phyloP scores from a whole-genome alignment of 108 stramenopile species.

The Cyclostephanos invisitatus region DNA sequence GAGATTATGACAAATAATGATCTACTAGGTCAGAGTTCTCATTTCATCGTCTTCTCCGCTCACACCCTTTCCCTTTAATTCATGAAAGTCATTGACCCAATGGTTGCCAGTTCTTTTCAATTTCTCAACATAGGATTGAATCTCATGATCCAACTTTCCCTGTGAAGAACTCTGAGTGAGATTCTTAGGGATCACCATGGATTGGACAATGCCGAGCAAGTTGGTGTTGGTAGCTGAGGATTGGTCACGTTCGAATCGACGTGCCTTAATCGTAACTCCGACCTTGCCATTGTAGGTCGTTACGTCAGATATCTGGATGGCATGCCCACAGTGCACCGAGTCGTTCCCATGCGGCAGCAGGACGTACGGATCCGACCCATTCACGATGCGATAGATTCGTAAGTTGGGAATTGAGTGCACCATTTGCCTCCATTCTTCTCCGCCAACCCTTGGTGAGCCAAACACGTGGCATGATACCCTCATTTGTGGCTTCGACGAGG shows the following conservation, averaged over 20 bases:
- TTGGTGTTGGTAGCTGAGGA: slow-evolving; percentile 26
- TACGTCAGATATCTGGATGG: slow-evolving; percentile 36
- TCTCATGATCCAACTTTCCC: slow-evolving; percentile 46
- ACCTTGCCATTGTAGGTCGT: not conserved
- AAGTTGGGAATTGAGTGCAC: slow-evolving; percentile 76
- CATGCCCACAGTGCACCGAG: slow-evolving; percentile 51
- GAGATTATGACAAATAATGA: not conserved
- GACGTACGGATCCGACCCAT: slow-evolving; percentile 59
- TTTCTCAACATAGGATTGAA: slow-evolving; percentile 57
- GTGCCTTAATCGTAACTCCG: slow-evolving; percentile 42
- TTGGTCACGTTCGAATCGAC: slow-evolving; percentile 62
- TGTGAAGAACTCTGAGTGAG: slow-evolving; percentile 50
- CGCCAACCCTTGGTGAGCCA: slow-evolving; percentile 72
- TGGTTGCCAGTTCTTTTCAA: slow-evolving; percentile 40
- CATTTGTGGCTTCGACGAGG: slow-evolving; percentile 56
- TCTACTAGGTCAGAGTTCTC: slow-evolving; percentile 2
- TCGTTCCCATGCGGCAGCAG: slow-evolving; percentile 34
- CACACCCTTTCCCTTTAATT: slow-evolving; percentile 62
- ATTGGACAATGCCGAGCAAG: slow-evolving; percentile 40
- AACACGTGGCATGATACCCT: slow-evolving; percentile 61
- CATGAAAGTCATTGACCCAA: slow-evolving; percentile 65
- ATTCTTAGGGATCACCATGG: slow-evolving; percentile 53
- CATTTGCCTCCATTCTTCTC: slow-evolving; percentile 55
- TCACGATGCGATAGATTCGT: slow-evolving; percentile 64
- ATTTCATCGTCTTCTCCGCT: slow-evolving; percentile 13